Evolutionary conservation across 768 basidiomycete genomes (phyloP).

Genomic region (Pleurotus tuber-regium): DNA sequence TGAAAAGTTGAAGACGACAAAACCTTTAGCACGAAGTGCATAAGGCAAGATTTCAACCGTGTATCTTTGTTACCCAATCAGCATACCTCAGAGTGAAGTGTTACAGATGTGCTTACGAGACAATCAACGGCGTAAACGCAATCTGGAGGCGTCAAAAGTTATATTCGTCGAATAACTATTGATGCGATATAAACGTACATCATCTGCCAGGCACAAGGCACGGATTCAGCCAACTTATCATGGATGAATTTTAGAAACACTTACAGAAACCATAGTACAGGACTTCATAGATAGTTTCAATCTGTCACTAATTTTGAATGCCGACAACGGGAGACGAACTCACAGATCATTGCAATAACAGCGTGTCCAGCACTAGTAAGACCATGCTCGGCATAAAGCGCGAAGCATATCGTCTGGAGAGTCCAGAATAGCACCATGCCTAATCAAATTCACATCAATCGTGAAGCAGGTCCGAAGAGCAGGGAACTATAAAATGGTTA

Average conservation of each 20-base stretch:
- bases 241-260: constrained; percentile 8
- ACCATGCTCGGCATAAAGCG: constrained; percentile 30
- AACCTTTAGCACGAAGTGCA: constrained; percentile 61
- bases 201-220: constrained; percentile 36
- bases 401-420: constrained; percentile 54
- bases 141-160: constrained; percentile 63
- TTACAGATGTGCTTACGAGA: constrained; percentile 38
- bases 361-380: constrained; percentile 39
- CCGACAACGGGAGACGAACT: constrained; percentile 55
- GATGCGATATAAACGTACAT: constrained; percentile 15
- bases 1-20: constrained; percentile 56
- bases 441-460: constrained; percentile 45
- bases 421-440: constrained; percentile 57
- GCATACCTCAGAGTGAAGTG: neutral
- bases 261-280: constrained; percentile 32
- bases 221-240: neutral
- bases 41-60: constrained; percentile 69
- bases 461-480: constrained; percentile 41
- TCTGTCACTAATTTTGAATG: neutral
- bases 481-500: too few relatives aligned
- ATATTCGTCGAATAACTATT: constrained; percentile 27
- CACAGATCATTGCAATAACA: constrained; percentile 58
- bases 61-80: constrained; percentile 28
- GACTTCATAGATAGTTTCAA: constrained; percentile 15
- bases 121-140: constrained; percentile 66